Evolutionary conservation across 2,329 filamentous ascomycete genomes (phyloP).

Genomic region (Xylaria sp.): DNA sequence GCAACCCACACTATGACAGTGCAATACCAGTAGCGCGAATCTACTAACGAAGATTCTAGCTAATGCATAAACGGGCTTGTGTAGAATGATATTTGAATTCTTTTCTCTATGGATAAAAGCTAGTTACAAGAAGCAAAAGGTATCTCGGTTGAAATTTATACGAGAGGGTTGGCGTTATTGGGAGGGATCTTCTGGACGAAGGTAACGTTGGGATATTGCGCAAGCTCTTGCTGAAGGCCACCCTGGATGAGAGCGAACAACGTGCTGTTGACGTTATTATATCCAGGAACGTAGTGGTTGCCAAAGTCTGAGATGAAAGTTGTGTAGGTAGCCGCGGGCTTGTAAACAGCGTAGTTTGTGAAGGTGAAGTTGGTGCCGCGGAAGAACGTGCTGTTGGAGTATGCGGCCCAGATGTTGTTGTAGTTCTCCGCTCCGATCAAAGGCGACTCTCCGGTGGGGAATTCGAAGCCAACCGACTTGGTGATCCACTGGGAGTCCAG

Average conservation of each 20-base stretch:
- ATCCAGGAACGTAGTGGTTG: conserved; percentile 27
- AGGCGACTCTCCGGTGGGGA: conserved; percentile 27
- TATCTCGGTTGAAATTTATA: conserved; percentile 13
- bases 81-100: background rate
- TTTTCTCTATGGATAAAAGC: background rate
- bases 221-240: conserved; percentile 22
- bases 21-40: background rate
- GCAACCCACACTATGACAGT: too few relatives aligned
- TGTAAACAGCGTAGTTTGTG: conserved; percentile 36
- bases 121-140: conserved; percentile 21
- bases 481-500: conserved; percentile 31
- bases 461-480: conserved; percentile 35
- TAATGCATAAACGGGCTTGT: background rate
- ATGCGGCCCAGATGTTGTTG: conserved; percentile 31
- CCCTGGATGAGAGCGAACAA: conserved; percentile 32
- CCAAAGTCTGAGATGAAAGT: conserved; percentile 34
- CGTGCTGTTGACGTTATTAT: conserved; percentile 6
- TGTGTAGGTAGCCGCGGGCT: conserved; percentile 30
- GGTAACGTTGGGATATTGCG: conserved; percentile 29
- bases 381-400: conserved; percentile 35
- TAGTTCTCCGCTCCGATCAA: conserved; percentile 30
- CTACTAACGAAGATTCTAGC: background rate
- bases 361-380: conserved; percentile 36
- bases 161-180: conserved; percentile 28
- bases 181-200: conserved; percentile 35